Evolutionary conservation across 768 basidiomycete species (phyloP).

Genomic region (Leucosporidium yakuticum): DNA sequence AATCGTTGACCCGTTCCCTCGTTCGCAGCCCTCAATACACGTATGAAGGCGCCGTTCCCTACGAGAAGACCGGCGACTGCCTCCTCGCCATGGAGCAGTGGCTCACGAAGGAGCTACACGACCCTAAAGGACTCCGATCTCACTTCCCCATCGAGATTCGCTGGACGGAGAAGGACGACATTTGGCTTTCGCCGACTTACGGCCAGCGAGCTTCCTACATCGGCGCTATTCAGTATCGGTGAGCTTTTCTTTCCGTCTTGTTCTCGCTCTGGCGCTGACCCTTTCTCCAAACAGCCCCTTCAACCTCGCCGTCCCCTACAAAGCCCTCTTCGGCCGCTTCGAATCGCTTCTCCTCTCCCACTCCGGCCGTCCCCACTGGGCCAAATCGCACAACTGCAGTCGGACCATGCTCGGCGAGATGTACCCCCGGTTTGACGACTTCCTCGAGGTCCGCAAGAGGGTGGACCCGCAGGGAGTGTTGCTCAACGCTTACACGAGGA

Average conservation of each 20-base stretch:
- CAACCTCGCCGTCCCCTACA: conserved; percentile 72
- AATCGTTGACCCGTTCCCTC: background rate
- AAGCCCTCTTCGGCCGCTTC: conserved; percentile 65
- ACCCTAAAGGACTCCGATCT: conserved; percentile 69
- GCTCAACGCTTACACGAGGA: conserved; percentile 79
- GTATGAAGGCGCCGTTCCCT: conserved; percentile 89
- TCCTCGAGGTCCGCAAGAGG: conserved; percentile 57
- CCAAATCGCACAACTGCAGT: conserved; percentile 73
- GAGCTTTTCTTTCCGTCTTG: conserved; percentile 41
- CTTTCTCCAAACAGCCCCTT: conserved; percentile 60
- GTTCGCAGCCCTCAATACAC: conserved; percentile 53
- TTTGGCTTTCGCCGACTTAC: conserved; percentile 86
- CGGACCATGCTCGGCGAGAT: conserved; percentile 58
- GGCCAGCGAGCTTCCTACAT: conserved; percentile 81
- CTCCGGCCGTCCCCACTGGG: conserved; percentile 90
- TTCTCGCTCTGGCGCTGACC: no score
- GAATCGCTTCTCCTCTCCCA: conserved; percentile 63
- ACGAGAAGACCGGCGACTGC: conserved; percentile 59
- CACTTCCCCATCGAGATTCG: conserved; percentile 93
- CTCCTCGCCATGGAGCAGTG: conserved; percentile 66
- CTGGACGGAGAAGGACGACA: conserved; percentile 78
- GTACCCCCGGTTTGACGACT: conserved; percentile 79
- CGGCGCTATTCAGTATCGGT: conserved; percentile 98
- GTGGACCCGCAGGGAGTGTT: conserved; percentile 63
- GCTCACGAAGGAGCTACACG: conserved; percentile 60